Conservation (phyloP, 2,329 filamentous ascomycete species). For the Geoglossum cookeanum region DNA sequence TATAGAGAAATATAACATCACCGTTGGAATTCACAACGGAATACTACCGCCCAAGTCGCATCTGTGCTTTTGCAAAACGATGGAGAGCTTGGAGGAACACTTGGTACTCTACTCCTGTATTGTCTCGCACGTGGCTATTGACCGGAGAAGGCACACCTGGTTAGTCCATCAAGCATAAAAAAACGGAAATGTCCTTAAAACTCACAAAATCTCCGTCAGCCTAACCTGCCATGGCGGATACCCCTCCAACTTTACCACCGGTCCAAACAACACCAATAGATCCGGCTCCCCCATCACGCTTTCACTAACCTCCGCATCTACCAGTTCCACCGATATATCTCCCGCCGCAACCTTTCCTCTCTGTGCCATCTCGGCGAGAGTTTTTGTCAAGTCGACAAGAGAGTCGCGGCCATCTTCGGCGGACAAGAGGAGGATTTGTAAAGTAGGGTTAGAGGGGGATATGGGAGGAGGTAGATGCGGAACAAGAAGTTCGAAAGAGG, state of each 20-base stretch:
- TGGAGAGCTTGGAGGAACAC: slow-evolving; percentile 74
- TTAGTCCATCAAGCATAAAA: neutral
- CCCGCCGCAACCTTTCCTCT: slow-evolving; percentile 59
- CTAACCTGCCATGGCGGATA: slow-evolving; percentile 96
- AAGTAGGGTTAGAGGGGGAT: slow-evolving; percentile 16
- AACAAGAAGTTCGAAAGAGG: slow-evolving; percentile 51
- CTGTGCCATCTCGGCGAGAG: slow-evolving; percentile 87
- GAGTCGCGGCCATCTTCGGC: slow-evolving; percentile 81
- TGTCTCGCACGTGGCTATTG: slow-evolving; percentile 40
- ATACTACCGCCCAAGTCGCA: slow-evolving; percentile 47
- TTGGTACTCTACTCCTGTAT: slow-evolving; percentile 77
- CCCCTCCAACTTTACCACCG: slow-evolving; percentile 64
- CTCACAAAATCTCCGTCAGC: slow-evolving; percentile 78
- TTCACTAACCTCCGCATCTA: slow-evolving; percentile 64
- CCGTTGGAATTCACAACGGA: no score
- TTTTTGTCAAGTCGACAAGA: slow-evolving; percentile 86
- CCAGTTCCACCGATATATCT: slow-evolving; percentile 69
- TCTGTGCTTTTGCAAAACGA: slow-evolving; percentile 71
- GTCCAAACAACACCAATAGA: slow-evolving; percentile 70
- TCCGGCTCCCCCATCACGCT: slow-evolving; percentile 46
- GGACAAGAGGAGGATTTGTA: slow-evolving; percentile 62
- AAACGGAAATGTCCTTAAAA: neutral
- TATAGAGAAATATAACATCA: no score
- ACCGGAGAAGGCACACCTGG: no score
- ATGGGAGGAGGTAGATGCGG: slow-evolving; percentile 36